Base-by-base conservation (phyloP, 2,329 filamentous ascomycete species). In the Alternaria postmessia region DNA sequence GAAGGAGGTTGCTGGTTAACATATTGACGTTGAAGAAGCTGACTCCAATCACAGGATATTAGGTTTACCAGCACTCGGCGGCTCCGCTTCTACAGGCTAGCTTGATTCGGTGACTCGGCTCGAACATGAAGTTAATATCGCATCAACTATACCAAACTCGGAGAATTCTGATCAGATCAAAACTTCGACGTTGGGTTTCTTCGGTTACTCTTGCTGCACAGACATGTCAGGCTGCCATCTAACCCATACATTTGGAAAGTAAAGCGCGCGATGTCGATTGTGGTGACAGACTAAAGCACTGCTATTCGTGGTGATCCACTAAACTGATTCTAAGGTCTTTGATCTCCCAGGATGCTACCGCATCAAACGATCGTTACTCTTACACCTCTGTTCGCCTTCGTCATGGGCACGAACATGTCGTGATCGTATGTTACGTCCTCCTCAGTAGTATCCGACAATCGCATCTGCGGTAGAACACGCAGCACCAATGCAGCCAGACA, bases 341-440 rank as follows among this genome's bases (percentile, higher is more conserved):
- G 28, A 30, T 30, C 28, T 16, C 18, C 4, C 7, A 6, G 5
- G 18, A 20, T 39, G n/a, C 38, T 8, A 16, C 11, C 16, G 16
- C 11, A 36, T 26, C 24, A 51, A 1, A 20, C 62, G 14, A 71
- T 68, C 14, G 54, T 66, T 14, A 71, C 67, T 11, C 65, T 59
- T 2, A 71, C 65, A n/a, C 69, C 69, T 58, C 65, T 61, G 32
- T 64, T 64, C 16, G 68, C 57, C 54, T 71, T 71, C 3, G 69
- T 69, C 67, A 70, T 70, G 5, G 69, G 69, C 20, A 71, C 65
- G 49, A 71, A 72, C 68, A 72, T 71, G 8, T 71, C 70, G 18
- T 73, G 63, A 32, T 73, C 66, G 24, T 71, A 73, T 1, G 61
- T 53, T 14, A 73, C 30, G 30, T 73, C 70, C 38, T 65, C 67